phyloP scores from a whole-genome alignment of 2,329 filamentous ascomycete species.

The Colletotrichum sp. region DNA sequence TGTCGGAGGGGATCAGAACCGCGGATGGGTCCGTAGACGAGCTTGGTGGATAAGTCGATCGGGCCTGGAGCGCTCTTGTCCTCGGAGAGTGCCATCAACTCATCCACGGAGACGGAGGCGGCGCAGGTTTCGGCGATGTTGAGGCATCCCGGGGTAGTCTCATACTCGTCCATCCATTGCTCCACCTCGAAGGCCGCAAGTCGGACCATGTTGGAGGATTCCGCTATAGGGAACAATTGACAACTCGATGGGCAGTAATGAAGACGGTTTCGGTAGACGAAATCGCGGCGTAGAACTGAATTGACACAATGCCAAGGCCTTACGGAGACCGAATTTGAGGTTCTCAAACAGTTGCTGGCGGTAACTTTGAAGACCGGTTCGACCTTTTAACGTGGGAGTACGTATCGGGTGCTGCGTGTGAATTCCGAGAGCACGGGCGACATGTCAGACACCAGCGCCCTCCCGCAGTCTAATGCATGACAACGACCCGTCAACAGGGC shows the following conservation, averaged over 20 bases:
- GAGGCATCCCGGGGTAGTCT: constrained; percentile 59
- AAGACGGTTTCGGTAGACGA: neutral
- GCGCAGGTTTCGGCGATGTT: constrained; percentile 85
- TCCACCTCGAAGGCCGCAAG: constrained; percentile 68
- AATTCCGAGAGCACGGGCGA: neutral
- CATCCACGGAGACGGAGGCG: constrained; percentile 74
- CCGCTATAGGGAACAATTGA: neutral
- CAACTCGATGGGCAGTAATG: neutral
- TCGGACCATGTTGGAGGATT: constrained; percentile 35
- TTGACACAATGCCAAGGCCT: constrained; percentile 15
- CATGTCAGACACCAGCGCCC: neutral
- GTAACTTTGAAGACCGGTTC: neutral
- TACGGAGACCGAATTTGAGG: neutral
- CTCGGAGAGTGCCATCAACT: constrained; percentile 65
- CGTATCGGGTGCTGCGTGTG: neutral
- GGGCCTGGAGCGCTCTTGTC: constrained; percentile 49
- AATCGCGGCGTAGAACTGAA: neutral
- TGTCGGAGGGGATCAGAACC: constrained; percentile 68
- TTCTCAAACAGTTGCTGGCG: constrained; percentile 1
- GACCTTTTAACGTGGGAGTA: neutral
- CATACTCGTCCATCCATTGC: constrained; percentile 70
- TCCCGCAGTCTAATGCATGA: neutral
- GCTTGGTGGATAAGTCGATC: constrained; percentile 55
- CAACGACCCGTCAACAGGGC: constrained; percentile 12
- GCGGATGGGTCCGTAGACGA: constrained; percentile 77